A percentile compares a stretch with the other conserved stretches of the same genome.
These are phyloP conservation scores for Umbilicus rupestris DNA, from an alignment of 164 flowering plant species.

Conservation along the genomic window DNA sequence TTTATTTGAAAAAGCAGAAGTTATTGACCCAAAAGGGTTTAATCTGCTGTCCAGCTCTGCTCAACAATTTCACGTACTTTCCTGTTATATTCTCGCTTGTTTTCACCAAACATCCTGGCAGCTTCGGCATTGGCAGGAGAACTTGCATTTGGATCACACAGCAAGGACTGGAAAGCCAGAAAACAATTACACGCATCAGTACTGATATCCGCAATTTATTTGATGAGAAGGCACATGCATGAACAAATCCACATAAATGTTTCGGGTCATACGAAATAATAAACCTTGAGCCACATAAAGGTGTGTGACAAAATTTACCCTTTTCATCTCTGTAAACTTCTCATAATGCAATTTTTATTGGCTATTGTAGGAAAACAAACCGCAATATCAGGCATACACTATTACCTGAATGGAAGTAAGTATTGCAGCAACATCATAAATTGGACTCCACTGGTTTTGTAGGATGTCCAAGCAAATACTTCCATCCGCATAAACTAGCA, in stretches of 20 bases:
- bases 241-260: neutral
- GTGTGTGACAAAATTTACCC: too few relatives aligned
- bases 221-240: neutral
- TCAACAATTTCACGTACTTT: neutral
- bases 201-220: too few relatives aligned
- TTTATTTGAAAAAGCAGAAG: neutral
- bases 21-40: neutral
- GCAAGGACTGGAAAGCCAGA: neutral
- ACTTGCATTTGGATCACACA: neutral
- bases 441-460: constrained; percentile 58
- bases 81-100: neutral
- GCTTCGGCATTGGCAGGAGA: neutral
- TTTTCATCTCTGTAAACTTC: too few relatives aligned
- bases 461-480: constrained; percentile 54
- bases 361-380: too few relatives aligned
- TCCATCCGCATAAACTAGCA: constrained; percentile 56
- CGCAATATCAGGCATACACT: neutral
- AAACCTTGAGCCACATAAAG: too few relatives aligned
- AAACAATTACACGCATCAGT: neutral
- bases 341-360: too few relatives aligned
- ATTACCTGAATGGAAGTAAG: constrained; percentile 54
- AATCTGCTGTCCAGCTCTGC: neutral
- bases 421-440: constrained; percentile 56
- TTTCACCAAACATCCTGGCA: neutral
- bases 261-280: too few relatives aligned